phyloP scores from a whole-genome alignment of 1,139 yeast genomes.

The Debaryomyces psychrophilus region DNA sequence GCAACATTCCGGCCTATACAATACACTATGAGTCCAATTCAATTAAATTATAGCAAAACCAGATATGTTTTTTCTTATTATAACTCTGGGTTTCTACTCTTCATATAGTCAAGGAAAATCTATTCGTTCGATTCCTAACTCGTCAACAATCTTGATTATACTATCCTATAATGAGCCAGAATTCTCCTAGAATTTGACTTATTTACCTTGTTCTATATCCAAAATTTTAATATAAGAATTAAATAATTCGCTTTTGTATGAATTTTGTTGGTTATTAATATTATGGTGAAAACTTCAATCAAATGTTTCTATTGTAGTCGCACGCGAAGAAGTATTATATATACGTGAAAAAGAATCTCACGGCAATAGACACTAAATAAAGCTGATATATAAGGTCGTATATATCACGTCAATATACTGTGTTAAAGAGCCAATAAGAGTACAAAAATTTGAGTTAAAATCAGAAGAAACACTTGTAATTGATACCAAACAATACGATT shows the following conservation, averaged over 20 bases:
- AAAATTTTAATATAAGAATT: background rate
- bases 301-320: slow-evolving; percentile 4
- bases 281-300: slow-evolving; percentile 2
- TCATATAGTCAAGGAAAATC: slow-evolving; percentile 2
- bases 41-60: background rate
- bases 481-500: background rate
- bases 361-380: background rate
- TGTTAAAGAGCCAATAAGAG: background rate
- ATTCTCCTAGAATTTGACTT: background rate
- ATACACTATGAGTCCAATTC: background rate
- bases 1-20: background rate
- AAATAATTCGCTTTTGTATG: background rate
- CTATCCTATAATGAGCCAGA: background rate
- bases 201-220: background rate
- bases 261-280: background rate
- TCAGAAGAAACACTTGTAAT: background rate
- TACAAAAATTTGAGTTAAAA: background rate
- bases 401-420: background rate
- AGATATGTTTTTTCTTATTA: background rate
- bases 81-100: background rate
- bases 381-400: background rate
- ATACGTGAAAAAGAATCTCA: background rate
- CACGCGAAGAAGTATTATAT: background rate
- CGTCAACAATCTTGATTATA: background rate
- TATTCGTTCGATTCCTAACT: background rate